Evolutionary conservation across 208 protist genomes (phyloP), one percentile per base, ranked within the genome.

Genomic region (Trypanosoma conorhini): DNA sequence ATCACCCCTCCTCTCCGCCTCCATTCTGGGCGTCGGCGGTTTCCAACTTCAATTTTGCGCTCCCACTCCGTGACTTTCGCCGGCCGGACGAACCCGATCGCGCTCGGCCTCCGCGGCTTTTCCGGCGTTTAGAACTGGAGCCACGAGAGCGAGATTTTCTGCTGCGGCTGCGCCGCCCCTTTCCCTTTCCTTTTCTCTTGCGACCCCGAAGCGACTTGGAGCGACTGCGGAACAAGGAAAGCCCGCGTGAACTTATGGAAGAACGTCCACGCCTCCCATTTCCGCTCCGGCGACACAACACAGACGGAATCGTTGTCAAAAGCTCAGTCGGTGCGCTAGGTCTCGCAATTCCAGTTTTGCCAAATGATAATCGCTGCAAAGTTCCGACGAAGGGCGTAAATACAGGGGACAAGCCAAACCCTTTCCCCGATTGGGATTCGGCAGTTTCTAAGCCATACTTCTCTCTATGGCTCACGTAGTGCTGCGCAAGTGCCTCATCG

Each of bases 381-480:
- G 13, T 17, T 62, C 12, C 31, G 38, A 26, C 51, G 35, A 52
- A 52, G 31, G 46, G 22, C 24, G 52, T 22, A 19, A 54, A 60
- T 54, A 78, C 15, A n/a, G 66, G 28, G 35, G 73, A 60, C n/a
- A 78, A 61, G 2, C 4, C 46, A 66, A 24, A 42, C 15, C 13
- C 24, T n/a, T 40, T 62, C 33, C 44, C 10, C 17, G 28, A 70
- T 13, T 33, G 30, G 15, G 33, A 31, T 48, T 55, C 70, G 12
- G 85, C 74, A n/a, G 74, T 79, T 22, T 77, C 76, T 24, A 91
- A 59, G 19, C 77, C 89, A 73, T 95, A 95, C 55, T 69, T 70
- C 54, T 92, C 85, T n/a, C 90, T 79, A 46, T 91, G 79, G 48
- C 61, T 75, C 0, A 91, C 67, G 58, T 92, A 92, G 74, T 95